Base-by-base conservation (phyloP, 1,284 basidiomycete genomes). In the Naganishia cerealis region DNA sequence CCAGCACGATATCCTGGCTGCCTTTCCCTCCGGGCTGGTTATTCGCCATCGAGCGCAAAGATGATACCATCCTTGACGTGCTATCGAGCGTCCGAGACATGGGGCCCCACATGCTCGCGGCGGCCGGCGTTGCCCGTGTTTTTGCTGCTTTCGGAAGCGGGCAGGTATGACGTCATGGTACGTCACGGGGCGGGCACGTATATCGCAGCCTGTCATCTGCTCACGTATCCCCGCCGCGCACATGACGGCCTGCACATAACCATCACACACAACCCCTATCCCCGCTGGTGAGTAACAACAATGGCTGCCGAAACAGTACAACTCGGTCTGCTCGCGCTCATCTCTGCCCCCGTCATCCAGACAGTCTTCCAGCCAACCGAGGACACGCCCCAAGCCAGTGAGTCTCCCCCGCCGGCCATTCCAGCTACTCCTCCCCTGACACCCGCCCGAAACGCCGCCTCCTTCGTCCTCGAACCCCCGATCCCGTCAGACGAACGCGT, bases 341-440 rank as follows among this genome's bases (percentile, higher is more conserved):
- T 79, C 63, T 75, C 76, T 15, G 70, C 76, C 52, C 79, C 79
- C 39, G 77, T 80, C 67, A 74, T 80, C 70, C 75, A 76, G 66
- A 73, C 78, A n/a, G 75, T 80, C 65, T 79, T 78, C 65, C 74
- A 75, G n/a, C n/a, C n/a, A n/a, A n/a, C n/a, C n/a, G n/a, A n/a
- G n/a, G n/a, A n/a, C n/a, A n/a, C n/a, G n/a, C n/a, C n/a, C n/a
- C n/a, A n/a, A n/a, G n/a, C n/a, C n/a, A 42, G 53, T 43, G 39
- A 50, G 52, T 52, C 65, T 63, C 29, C 68, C 56, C 16, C 24
- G 26, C 24, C 54, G 24, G 2, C 46, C 36, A 5, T 18, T 16
- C 26, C 18, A 40, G 4, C 12, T 40, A 43, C 61, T 38, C 39
- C 39, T 8, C 15, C 40, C 13, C 50, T 48, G 52, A 50, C 52